Evolutionary conservation across 2,329 filamentous ascomycete genomes (phyloP).

Genomic region (Penicillium sp.): DNA sequence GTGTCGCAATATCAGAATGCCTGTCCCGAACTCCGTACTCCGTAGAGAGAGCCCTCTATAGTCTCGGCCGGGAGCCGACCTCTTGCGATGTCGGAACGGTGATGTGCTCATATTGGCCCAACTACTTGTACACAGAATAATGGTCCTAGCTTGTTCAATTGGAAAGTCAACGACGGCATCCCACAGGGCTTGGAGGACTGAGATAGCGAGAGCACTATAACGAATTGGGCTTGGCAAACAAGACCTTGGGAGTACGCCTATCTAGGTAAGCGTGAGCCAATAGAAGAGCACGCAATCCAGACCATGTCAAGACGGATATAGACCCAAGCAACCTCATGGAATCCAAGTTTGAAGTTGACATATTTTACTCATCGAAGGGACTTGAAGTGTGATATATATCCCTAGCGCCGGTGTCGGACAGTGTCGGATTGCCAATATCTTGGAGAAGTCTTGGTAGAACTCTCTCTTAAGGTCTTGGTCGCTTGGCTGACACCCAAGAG

Average conservation of each 20-base stretch:
- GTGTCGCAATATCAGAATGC: conserved; percentile 13
- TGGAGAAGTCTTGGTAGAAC: not conserved
- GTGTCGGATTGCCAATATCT: not conserved
- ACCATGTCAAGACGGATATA: not conserved
- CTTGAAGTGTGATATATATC: not conserved
- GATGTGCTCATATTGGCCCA: not conserved
- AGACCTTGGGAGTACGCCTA: too few relatives aligned
- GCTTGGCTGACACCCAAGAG: not conserved
- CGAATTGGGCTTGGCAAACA: not conserved
- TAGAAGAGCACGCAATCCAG: not conserved
- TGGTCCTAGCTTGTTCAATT: not conserved
- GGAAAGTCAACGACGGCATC: not conserved
- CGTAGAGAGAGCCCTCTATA: not conserved
- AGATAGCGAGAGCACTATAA: not conserved
- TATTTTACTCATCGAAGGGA: not conserved
- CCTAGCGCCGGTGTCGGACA: not conserved
- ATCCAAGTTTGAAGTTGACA: not conserved
- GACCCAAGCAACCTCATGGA: not conserved
- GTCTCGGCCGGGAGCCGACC: not conserved
- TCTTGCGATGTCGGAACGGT: not conserved
- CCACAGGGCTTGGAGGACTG: too few relatives aligned
- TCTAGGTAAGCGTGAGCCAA: not conserved
- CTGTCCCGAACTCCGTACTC: not conserved
- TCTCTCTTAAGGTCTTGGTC: not conserved
- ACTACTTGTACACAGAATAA: not conserved